Conservation (phyloP, 208 protist species). For the Leishmania lainsoni region DNA sequence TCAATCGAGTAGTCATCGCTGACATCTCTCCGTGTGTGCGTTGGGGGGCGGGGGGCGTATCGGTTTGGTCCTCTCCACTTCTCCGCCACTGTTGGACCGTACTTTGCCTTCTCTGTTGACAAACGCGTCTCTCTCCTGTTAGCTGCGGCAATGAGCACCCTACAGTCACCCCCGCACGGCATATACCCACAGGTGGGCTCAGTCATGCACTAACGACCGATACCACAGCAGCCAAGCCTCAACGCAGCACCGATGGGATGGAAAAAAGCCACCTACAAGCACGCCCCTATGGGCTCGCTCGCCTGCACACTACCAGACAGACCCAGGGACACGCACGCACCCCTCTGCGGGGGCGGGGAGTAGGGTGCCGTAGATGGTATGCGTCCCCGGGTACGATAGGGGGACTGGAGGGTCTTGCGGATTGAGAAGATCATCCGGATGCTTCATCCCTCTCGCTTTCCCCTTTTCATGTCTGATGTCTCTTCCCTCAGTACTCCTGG, state of each 20-base stretch:
- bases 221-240: background rate
- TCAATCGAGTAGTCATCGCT: background rate
- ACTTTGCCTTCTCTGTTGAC: constrained; percentile 7
- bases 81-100: background rate
- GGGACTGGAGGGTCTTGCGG: background rate
- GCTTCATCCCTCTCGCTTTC: background rate
- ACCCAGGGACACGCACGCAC: background rate
- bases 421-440: background rate
- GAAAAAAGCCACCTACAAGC: background rate
- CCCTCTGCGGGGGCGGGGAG: background rate
- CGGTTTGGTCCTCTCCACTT: background rate
- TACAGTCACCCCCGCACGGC: background rate
- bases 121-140: background rate
- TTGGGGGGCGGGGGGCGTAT: background rate
- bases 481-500: background rate
- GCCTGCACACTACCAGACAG: too few species aligned
- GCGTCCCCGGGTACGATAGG: background rate
- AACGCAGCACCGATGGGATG: background rate
- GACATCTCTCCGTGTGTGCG: background rate
- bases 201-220: background rate
- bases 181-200: background rate
- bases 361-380: background rate
- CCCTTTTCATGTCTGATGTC: background rate
- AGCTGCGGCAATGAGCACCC: background rate
- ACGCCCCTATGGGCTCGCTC: background rate